Conservation (phyloP, 139 green algal species). For the Chlamydomonas asymmetrica region DNA sequence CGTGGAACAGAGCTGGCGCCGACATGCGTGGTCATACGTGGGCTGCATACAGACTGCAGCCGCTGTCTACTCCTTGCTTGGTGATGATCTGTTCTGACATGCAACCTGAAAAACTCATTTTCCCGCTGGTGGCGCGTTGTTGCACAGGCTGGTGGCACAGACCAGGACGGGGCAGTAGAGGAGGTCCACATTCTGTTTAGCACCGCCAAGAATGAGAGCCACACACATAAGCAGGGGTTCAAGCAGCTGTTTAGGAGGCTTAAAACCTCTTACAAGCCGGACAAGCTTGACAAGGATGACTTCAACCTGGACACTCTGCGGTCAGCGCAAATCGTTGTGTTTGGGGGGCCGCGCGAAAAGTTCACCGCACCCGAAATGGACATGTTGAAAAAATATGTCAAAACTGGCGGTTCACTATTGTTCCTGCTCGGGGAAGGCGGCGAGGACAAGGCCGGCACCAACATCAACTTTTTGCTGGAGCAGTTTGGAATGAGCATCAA, state of each 20-base stretch:
- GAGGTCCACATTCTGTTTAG: conserved; percentile 53
- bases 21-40: no score
- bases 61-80: no score
- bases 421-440: conserved; percentile 67
- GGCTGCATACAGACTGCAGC: no score
- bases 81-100: no score
- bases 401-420: conserved; percentile 66
- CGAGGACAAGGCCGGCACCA: conserved; percentile 60
- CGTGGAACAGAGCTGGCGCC: no score
- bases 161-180: conserved; percentile 8
- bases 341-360: conserved; percentile 70
- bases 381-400: conserved; percentile 62
- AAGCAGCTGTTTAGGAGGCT: conserved; percentile 75
- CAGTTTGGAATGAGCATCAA: conserved; percentile 78
- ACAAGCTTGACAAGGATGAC: conserved; percentile 59
- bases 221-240: conserved; percentile 65
- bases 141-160: no score
- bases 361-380: conserved; percentile 69
- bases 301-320: conserved; percentile 45
- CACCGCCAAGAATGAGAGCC: conserved; percentile 62
- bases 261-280: conserved; percentile 46
- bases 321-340: conserved; percentile 63
- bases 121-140: no score
- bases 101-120: no score
- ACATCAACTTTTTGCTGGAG: conserved; percentile 86